Percentiles rank a stretch among this genome's conserved stretches.
Evolutionary conservation across 768 basidiomycete species (phyloP).

Genomic region (Chalciporus sphaerocephalus): DNA sequence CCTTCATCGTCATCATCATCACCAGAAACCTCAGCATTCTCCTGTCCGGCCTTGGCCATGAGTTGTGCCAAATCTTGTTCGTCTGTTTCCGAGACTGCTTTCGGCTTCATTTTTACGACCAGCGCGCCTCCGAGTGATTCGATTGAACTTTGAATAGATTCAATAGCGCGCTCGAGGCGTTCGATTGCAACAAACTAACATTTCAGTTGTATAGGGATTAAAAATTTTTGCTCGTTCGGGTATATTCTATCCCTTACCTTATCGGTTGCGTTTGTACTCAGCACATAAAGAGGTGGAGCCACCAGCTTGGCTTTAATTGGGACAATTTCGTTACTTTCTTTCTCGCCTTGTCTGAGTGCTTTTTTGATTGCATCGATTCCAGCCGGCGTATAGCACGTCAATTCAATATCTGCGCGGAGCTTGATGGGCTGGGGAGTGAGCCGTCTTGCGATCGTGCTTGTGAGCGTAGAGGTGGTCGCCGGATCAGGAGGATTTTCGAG

Average conservation of each 20-base stretch:
- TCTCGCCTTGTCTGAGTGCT: conserved; percentile 85
- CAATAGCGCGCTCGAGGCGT: conserved; percentile 88
- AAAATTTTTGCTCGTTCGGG: background rate
- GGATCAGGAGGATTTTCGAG: conserved; percentile 55
- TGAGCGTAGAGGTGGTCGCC: conserved; percentile 59
- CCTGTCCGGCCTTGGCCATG: conserved; percentile 90
- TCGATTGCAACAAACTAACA: conserved; percentile 81
- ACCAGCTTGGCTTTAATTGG: conserved; percentile 97
- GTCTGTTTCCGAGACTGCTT: conserved; percentile 95
- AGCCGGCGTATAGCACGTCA: conserved; percentile 92
- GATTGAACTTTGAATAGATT: conserved; percentile 81
- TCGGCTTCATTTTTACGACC: conserved; percentile 98
- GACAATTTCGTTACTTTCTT: conserved; percentile 79
- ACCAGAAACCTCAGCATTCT: conserved; percentile 95
- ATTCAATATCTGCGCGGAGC: conserved; percentile 94
- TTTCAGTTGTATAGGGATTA: background rate
- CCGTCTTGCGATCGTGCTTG: conserved; percentile 84
- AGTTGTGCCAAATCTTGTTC: conserved; percentile 95
- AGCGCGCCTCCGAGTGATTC: conserved; percentile 81
- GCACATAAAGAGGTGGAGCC: conserved; percentile 92
- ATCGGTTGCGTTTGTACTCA: conserved; percentile 95
- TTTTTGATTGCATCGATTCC: conserved; percentile 97
- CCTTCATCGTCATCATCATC: conserved; percentile 82
- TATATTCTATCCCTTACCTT: conserved; percentile 54
- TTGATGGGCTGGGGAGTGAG: conserved; percentile 98